phyloP scores from a whole-genome alignment of 495 filamentous ascomycete species.

The Neurospora sp. region DNA sequence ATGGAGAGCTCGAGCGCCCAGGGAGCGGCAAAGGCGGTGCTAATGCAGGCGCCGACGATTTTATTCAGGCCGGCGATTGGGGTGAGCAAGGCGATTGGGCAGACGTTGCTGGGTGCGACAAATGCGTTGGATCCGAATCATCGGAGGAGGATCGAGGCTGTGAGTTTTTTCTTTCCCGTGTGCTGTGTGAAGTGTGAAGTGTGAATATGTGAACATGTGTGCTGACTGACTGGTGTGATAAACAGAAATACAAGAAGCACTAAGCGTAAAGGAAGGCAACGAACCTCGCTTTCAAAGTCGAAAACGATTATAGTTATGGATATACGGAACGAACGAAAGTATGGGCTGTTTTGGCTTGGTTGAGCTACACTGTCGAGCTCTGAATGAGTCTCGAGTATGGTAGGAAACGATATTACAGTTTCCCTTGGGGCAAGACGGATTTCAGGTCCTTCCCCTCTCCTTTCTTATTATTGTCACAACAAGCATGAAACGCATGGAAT shows the following conservation, averaged over 20 bases:
- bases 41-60: conserved; percentile 75
- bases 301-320: neutral
- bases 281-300: neutral
- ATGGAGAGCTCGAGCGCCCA: conserved; percentile 77
- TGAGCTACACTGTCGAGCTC: neutral
- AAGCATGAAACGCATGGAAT: neutral
- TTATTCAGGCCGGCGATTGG: conserved; percentile 87
- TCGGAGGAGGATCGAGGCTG: conserved; percentile 75
- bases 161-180: conserved; percentile 35
- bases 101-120: conserved; percentile 84
- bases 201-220: too few species aligned
- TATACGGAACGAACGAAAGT: neutral
- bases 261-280: neutral
- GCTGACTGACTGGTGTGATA: neutral
- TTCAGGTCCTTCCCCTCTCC: neutral
- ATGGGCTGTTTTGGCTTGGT: neutral
- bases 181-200: too few species aligned
- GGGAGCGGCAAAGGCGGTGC: conserved; percentile 71
- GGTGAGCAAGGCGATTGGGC: conserved; percentile 77
- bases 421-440: neutral
- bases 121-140: conserved; percentile 85
- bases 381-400: neutral
- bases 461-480: neutral
- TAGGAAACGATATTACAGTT: neutral
- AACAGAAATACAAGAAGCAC: conserved; percentile 15